Conservation (phyloP, 352 stramenopile species). For the Globisporangium polare region DNA sequence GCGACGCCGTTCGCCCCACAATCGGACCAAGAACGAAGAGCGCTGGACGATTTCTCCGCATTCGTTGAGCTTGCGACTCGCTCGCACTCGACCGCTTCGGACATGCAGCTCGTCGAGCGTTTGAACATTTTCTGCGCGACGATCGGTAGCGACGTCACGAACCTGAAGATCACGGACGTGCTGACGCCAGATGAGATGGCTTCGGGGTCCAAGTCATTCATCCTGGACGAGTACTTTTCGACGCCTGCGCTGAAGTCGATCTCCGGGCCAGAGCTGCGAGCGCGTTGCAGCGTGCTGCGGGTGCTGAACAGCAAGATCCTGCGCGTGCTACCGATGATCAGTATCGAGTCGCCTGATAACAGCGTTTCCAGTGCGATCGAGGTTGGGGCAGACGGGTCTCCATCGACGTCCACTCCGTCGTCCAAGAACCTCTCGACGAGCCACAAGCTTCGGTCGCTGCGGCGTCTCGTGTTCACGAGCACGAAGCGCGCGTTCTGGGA, state of each 20-base stretch:
- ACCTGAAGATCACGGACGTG: slow-evolving; percentile 68
- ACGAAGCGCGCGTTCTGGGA: slow-evolving; percentile 95
- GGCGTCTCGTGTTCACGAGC: slow-evolving; percentile 85
- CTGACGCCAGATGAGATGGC: slow-evolving; percentile 32
- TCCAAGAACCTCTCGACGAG: slow-evolving; percentile 55
- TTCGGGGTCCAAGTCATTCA: slow-evolving; percentile 24
- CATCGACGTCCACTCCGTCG: slow-evolving; percentile 2
- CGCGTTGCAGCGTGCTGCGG: slow-evolving; percentile 88
- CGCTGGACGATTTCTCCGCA: slow-evolving; percentile 40
- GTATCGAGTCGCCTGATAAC: slow-evolving; percentile 57
- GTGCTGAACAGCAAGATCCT: slow-evolving; percentile 91
- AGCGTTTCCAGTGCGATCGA: slow-evolving; percentile 41
- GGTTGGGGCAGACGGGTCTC: slow-evolving; percentile 22
- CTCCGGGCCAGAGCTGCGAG: slow-evolving; percentile 76
- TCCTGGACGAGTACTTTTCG: slow-evolving; percentile 72
- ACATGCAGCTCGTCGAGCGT: slow-evolving; percentile 85
- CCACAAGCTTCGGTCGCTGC: slow-evolving; percentile 63
- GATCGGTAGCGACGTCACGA: slow-evolving; percentile 79
- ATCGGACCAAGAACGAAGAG: slow-evolving; percentile 45
- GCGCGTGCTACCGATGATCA: slow-evolving; percentile 80
- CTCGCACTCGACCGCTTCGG: slow-evolving; percentile 53
- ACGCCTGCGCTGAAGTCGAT: slow-evolving; percentile 58
- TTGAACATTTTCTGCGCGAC: slow-evolving; percentile 79
- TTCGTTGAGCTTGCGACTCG: slow-evolving; percentile 65
- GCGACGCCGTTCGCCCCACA: slow-evolving; percentile 36